A percentile compares a stretch with the other conserved stretches of the same genome.
Evolutionary conservation across 2,329 filamentous ascomycete species (phyloP).

Genomic region (Fusarium scirpi): DNA sequence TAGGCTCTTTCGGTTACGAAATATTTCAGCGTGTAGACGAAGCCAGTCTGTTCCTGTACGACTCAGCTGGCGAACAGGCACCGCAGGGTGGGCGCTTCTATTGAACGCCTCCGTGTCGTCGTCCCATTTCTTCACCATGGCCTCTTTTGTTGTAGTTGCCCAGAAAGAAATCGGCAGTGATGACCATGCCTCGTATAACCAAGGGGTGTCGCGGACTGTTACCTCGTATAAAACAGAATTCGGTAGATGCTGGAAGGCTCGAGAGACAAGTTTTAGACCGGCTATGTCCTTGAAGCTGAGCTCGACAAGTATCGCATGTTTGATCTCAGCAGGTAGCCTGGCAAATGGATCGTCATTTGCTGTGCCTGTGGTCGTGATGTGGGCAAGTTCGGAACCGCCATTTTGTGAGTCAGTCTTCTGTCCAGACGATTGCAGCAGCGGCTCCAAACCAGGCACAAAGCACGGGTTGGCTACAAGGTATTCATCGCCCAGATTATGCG

Average conservation of each 20-base stretch:
- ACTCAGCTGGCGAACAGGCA: not conserved
- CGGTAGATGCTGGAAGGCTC: conserved; percentile 18
- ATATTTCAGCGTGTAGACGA: not conserved
- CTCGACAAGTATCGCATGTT: conserved; percentile 12
- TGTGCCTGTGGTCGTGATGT: accelerated
- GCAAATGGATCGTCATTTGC: conserved; percentile 7
- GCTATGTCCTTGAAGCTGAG: conserved; percentile 26
- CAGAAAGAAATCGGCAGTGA: conserved; percentile 28
- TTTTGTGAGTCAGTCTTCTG: accelerated
- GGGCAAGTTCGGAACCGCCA: not conserved
- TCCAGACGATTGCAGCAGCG: conserved; percentile 2
- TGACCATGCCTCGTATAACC: conserved; percentile 38
- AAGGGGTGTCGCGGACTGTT: conserved; percentile 21
- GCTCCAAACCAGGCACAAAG: conserved; percentile 19
- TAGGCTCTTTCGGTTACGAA: not conserved
- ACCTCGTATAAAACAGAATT: conserved; percentile 11
- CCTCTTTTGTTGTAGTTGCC: conserved; percentile 12
- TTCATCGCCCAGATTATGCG: conserved; percentile 22
- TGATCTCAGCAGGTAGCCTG: conserved; percentile 25
- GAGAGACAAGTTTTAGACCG: conserved; percentile 17
- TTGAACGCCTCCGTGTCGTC: not conserved
- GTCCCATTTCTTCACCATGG: not conserved
- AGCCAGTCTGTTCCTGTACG: conserved; percentile 13
- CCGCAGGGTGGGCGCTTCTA: not conserved
- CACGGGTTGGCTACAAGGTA: conserved; percentile 42